A percentile compares a stretch with the other conserved stretches of the same genome.
Conservation (phyloP, 148 eudicot genomes). For the Dianthus caryophyllus region DNA sequence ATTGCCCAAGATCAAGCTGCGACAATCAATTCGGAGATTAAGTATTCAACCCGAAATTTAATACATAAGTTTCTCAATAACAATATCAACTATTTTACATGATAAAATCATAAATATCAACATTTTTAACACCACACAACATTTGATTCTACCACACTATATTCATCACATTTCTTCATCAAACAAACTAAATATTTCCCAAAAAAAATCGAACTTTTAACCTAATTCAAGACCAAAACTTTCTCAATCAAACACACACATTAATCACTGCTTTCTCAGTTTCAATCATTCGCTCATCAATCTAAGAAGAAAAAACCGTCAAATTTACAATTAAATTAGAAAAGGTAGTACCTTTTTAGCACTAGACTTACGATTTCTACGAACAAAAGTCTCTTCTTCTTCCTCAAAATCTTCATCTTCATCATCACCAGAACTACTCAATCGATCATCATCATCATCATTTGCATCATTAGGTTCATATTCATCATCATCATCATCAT, state of each 20-base stretch:
- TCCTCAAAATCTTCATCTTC: constrained; percentile 34
- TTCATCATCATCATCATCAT: constrained; percentile 45
- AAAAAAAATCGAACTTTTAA: too few species aligned
- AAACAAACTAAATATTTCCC: too few species aligned
- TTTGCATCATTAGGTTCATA: constrained; percentile 13
- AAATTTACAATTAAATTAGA: background rate
- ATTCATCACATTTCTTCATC: too few species aligned
- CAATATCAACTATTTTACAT: too few species aligned
- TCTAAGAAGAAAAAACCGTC: background rate
- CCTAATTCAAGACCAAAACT: background rate
- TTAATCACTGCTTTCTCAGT: background rate
- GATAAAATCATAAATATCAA: too few species aligned
- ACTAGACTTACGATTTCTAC: constrained; percentile 22
- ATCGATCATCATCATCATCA: constrained; percentile 33
- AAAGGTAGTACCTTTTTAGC: constrained; percentile 31
- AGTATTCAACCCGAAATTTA: too few species aligned
- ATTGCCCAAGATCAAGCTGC: too few species aligned
- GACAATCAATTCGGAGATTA: too few species aligned
- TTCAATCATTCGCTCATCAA: too few species aligned
- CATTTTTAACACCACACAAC: too few species aligned
- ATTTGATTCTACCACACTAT: too few species aligned
- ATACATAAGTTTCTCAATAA: too few species aligned
- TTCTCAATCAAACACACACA: constrained; percentile 7
- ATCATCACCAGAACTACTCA: constrained; percentile 30
- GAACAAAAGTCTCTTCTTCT: constrained; percentile 22